These are phyloP conservation scores for Tolypocladium guangdongense DNA, from an alignment of 2,329 filamentous ascomycete genomes.

Conservation along the genomic window DNA sequence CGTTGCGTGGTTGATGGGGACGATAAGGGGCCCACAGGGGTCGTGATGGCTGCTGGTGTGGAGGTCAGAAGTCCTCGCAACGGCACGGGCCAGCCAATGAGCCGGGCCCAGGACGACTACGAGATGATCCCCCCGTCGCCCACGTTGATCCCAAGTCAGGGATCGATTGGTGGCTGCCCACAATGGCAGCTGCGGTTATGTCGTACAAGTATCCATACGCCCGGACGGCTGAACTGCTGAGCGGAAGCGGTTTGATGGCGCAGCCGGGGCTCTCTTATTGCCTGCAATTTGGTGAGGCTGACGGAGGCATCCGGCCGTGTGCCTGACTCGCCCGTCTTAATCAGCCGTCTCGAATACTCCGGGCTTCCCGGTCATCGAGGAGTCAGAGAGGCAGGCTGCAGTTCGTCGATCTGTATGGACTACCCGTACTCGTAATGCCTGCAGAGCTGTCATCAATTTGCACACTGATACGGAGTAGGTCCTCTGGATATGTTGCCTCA, in stretches of 20 bases:
- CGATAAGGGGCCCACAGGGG: neutral
- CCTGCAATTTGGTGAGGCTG: neutral
- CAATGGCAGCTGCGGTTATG: neutral
- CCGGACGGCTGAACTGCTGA: neutral
- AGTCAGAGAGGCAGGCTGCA: neutral
- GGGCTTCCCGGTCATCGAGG: neutral
- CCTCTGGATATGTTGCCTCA: too few species aligned
- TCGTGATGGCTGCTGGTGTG: neutral
- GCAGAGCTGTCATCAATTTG: neutral
- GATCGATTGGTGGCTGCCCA: conserved; percentile 2
- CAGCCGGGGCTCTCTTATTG: neutral
- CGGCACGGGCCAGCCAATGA: neutral
- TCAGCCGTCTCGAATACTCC: neutral
- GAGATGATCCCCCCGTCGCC: neutral
- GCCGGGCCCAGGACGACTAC: neutral
- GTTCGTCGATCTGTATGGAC: too few species aligned
- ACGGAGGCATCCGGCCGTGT: neutral
- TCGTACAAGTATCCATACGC: too few species aligned
- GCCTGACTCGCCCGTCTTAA: neutral
- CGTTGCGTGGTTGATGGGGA: neutral
- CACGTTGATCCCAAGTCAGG: conserved; percentile 2
- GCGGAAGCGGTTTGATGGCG: neutral
- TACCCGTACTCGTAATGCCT: neutral
- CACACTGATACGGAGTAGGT: too few species aligned
- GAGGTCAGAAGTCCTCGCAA: neutral